Evolutionary conservation across 768 basidiomycete genomes (phyloP).

Genomic region (Rhizopogon roseolus): DNA sequence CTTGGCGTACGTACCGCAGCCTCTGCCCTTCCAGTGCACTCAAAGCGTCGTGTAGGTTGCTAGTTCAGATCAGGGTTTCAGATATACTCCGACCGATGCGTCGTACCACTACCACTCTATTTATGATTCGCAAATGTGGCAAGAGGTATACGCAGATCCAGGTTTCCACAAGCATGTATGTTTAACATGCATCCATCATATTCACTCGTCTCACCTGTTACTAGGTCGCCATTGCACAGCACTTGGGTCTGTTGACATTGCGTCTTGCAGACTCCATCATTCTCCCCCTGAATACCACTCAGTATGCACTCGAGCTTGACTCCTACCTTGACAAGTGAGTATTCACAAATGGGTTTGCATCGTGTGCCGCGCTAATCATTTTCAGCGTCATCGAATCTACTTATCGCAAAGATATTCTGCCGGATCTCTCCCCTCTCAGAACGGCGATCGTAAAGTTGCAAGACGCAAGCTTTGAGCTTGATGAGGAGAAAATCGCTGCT

Average conservation of each 20-base stretch:
- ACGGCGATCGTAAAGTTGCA: constrained; percentile 44
- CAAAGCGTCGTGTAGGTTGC: constrained; percentile 23
- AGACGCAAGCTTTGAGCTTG: constrained; percentile 47
- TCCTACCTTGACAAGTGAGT: constrained; percentile 57
- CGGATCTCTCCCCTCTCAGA: constrained; percentile 40
- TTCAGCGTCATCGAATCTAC: constrained; percentile 48
- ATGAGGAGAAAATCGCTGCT: constrained; percentile 53
- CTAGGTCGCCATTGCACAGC: constrained; percentile 63
- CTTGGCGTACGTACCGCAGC: constrained; percentile 45
- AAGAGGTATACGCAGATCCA: constrained; percentile 72
- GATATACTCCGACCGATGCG: constrained; percentile 43
- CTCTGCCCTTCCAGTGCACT: background rate
- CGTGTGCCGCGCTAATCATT: constrained; percentile 11
- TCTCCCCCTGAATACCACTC: constrained; percentile 72
- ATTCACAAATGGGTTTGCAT: constrained; percentile 13
- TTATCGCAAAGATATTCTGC: constrained; percentile 9
- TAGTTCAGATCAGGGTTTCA: constrained; percentile 28
- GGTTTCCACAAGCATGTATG: constrained; percentile 59
- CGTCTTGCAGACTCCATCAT: constrained; percentile 59
- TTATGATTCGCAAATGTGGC: constrained; percentile 71
- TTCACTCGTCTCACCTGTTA: background rate
- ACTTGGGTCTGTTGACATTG: constrained; percentile 60
- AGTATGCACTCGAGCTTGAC: constrained; percentile 65
- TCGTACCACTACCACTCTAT: constrained; percentile 75
- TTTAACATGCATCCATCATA: background rate